Conservation (phyloP, 73 alveolate genomes). For the Paramecium primaurelia region DNA sequence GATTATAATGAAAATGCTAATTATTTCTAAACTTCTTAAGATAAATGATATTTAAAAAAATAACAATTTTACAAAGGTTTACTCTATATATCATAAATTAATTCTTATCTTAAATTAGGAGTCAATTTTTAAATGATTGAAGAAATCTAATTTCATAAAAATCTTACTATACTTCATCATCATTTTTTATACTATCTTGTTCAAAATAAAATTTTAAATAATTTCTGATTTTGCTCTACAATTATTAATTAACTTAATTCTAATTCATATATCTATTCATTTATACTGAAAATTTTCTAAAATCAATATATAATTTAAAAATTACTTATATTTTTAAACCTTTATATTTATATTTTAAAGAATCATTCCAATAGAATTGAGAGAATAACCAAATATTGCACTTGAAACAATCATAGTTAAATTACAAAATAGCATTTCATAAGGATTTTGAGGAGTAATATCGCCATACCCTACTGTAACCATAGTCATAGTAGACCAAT, state of each 20-base stretch:
- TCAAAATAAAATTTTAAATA: neutral
- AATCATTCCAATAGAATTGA: conserved; percentile 76
- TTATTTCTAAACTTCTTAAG: neutral
- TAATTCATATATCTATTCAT: conserved; percentile 3
- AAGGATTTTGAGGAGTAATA: conserved; percentile 68
- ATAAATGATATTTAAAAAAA: neutral
- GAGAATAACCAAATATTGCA: conserved; percentile 79
- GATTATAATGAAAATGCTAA: neutral
- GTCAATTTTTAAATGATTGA: neutral
- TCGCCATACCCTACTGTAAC: conserved; percentile 91
- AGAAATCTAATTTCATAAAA: neutral
- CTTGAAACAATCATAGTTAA: conserved; percentile 75
- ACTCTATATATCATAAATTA: neutral
- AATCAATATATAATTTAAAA: neutral
- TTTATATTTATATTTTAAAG: conserved; percentile 42
- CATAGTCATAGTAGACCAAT: conserved; percentile 84
- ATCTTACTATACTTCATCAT: neutral
- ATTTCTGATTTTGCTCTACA: conserved; percentile 7
- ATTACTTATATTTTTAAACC: neutral
- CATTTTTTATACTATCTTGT: neutral
- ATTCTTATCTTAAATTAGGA: conserved; percentile 13
- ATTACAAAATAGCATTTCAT: conserved; percentile 71
- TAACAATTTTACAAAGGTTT: neutral
- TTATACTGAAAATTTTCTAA: neutral
- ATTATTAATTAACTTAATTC: neutral